A percentile compares a stretch with the other conserved stretches of the same genome.
These are phyloP conservation scores for Solanum ahanhuiri DNA, from an alignment of 257 asterid species.

Conservation along the genomic window DNA sequence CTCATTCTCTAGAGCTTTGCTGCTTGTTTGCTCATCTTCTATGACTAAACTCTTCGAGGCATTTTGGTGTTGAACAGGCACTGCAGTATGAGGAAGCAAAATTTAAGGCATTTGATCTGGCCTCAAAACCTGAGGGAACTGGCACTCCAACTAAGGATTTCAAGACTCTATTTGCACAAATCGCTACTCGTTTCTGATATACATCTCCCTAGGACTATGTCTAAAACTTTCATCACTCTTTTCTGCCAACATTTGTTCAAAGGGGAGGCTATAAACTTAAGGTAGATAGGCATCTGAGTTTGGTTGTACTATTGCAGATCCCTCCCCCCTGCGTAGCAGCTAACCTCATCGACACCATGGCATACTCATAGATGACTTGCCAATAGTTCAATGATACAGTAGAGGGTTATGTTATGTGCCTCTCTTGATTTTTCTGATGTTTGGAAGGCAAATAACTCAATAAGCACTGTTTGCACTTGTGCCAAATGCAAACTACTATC, in stretches of 20 bases:
- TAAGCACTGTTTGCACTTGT: not conserved
- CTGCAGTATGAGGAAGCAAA: slow-evolving; percentile 71
- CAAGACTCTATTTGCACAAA: slow-evolving; percentile 69
- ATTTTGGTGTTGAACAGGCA: slow-evolving; percentile 38
- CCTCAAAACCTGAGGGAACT: slow-evolving; percentile 82
- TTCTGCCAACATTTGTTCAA: not conserved
- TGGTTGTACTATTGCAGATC: not conserved
- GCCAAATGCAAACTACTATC: not conserved
- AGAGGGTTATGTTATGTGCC: not conserved
- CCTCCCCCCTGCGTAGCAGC: not conserved
- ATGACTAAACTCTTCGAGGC: not conserved
- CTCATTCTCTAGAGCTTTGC: not conserved
- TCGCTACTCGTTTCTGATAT: slow-evolving; percentile 56
- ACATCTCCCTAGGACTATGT: not conserved
- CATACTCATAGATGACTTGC: not conserved
- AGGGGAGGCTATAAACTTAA: not conserved
- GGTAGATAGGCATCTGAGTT: not conserved
- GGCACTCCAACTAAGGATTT: slow-evolving; percentile 78
- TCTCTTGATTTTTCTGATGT: not conserved
- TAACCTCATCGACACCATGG: not conserved
- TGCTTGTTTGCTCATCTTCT: not conserved
- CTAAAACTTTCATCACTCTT: not conserved
- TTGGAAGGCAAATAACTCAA: not conserved
- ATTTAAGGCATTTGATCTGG: slow-evolving; percentile 76
- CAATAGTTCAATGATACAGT: not conserved